These are phyloP conservation scores for Candida morakotiae DNA, from an alignment of 805 yeast species.

Conservation along the genomic window DNA sequence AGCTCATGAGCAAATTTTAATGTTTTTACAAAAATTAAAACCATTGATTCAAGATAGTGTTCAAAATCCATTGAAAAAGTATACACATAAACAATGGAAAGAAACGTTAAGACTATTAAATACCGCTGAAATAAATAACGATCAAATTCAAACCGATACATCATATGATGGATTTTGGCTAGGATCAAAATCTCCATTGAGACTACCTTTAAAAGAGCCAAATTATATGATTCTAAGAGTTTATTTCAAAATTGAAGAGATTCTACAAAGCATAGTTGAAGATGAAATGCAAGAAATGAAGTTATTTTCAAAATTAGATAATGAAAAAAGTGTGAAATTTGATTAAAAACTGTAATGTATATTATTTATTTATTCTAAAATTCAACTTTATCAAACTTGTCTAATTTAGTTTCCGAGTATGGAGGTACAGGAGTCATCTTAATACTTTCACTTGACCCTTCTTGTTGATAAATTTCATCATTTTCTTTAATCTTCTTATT, in stretches of 20 bases:
- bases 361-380: background rate
- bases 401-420: background rate
- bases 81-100: slow-evolving; percentile 52
- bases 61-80: slow-evolving; percentile 39
- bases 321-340: background rate
- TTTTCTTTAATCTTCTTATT: background rate
- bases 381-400: too few relatives aligned
- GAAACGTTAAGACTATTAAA: slow-evolving; percentile 20
- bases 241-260: slow-evolving; percentile 21
- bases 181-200: slow-evolving; percentile 60
- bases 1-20: slow-evolving; percentile 17
- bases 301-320: background rate
- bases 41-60: slow-evolving; percentile 30
- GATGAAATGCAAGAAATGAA: slow-evolving; percentile 8
- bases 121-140: background rate
- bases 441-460: background rate
- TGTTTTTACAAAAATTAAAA: slow-evolving; percentile 26
- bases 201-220: slow-evolving; percentile 67
- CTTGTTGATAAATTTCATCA: background rate
- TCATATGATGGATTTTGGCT: slow-evolving; percentile 49
- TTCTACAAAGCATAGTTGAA: slow-evolving; percentile 12
- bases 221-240: slow-evolving; percentile 48
- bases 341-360: slow-evolving; percentile 1
- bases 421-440: slow-evolving; percentile 3
- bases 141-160: too few relatives aligned